phyloP scores from a whole-genome alignment of 352 stramenopile species.

The Aphanomyces cochlioides region DNA sequence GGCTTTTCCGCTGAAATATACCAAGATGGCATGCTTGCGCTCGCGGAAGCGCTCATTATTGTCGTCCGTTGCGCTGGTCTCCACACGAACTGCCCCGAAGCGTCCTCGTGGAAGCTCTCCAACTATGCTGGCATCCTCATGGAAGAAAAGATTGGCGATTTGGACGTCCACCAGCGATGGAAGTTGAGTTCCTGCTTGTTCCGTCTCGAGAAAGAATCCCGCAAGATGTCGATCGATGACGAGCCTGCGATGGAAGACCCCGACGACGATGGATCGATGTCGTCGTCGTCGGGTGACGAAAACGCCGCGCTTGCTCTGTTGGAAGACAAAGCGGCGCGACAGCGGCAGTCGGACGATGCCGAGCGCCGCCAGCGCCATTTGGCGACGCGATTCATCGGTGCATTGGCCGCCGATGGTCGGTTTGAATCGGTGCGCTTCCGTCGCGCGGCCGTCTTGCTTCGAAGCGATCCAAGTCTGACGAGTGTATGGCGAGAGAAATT shows the following conservation, averaged over 20 bases:
- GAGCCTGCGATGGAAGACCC: neutral
- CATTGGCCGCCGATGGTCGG: slow-evolving; percentile 63
- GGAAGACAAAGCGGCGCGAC: slow-evolving; percentile 47
- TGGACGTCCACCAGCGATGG: slow-evolving; percentile 63
- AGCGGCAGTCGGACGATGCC: slow-evolving; percentile 21
- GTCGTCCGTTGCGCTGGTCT: slow-evolving; percentile 51
- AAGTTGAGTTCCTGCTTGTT: slow-evolving; percentile 48
- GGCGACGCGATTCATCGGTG: slow-evolving; percentile 54
- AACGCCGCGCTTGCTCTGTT: slow-evolving; percentile 56
- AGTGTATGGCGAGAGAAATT: slow-evolving; percentile 20
- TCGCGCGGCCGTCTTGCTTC: slow-evolving; percentile 13
- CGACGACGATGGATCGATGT: slow-evolving; percentile 23
- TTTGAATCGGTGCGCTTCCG: slow-evolving; percentile 55
- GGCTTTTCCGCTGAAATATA: slow-evolving; percentile 48
- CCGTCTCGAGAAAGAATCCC: slow-evolving; percentile 41
- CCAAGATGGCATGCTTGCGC: slow-evolving; percentile 52
- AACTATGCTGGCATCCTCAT: slow-evolving; percentile 47
- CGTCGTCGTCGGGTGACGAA: slow-evolving; percentile 45
- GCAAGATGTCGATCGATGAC: slow-evolving; percentile 5
- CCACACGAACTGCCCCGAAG: slow-evolving; percentile 41
- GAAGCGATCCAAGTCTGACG: slow-evolving; percentile 18
- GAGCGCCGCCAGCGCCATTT: slow-evolving; percentile 33
- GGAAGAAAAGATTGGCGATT: slow-evolving; percentile 52
- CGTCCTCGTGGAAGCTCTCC: slow-evolving; percentile 62
- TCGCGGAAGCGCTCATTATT: slow-evolving; percentile 60